These are phyloP conservation scores for Pelargonium myrrhifolium DNA, from an alignment of 441 rosid genomes.

Conservation along the genomic window DNA sequence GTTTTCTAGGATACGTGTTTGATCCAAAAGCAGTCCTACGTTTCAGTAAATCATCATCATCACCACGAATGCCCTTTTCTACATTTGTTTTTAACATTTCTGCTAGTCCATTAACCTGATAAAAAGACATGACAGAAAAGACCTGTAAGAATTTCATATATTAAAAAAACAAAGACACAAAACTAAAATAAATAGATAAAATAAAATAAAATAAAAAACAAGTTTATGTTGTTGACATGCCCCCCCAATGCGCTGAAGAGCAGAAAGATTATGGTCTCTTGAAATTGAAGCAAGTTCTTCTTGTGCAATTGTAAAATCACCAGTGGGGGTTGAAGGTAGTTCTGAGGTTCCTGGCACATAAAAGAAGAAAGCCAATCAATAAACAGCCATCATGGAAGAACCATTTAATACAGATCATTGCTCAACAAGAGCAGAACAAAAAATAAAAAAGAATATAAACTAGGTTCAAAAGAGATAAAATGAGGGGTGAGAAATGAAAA, in stretches of 20 bases:
- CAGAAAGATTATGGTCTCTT: constrained; percentile 56
- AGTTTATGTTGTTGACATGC: constrained; percentile 33
- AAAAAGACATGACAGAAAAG: constrained; percentile 13
- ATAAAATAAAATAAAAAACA: not conserved
- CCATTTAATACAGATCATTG: too few species aligned
- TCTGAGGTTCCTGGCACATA: constrained; percentile 33
- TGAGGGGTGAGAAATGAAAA: too few species aligned
- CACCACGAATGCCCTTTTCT: constrained; percentile 74
- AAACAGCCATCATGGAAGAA: too few species aligned
- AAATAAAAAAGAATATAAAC: too few species aligned
- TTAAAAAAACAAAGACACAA: not conserved
- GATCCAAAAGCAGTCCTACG: constrained; percentile 74
- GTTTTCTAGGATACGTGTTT: constrained; percentile 89
- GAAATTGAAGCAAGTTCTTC: constrained; percentile 67
- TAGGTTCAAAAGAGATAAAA: too few species aligned
- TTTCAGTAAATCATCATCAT: constrained; percentile 61
- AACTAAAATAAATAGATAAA: constrained; percentile 3
- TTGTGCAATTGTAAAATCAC: constrained; percentile 59
- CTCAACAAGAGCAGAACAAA: too few species aligned
- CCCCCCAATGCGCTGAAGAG: constrained; percentile 68
- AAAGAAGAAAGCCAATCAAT: constrained; percentile 11
- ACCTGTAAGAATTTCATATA: not conserved
- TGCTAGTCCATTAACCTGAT: constrained; percentile 65
- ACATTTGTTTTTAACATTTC: constrained; percentile 56
- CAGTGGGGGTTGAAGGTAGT: constrained; percentile 25